A percentile compares a stretch with the other conserved stretches of the same genome.
Conservation (phyloP, 352 stramenopile genomes). For the Globisporangium cederbergense region DNA sequence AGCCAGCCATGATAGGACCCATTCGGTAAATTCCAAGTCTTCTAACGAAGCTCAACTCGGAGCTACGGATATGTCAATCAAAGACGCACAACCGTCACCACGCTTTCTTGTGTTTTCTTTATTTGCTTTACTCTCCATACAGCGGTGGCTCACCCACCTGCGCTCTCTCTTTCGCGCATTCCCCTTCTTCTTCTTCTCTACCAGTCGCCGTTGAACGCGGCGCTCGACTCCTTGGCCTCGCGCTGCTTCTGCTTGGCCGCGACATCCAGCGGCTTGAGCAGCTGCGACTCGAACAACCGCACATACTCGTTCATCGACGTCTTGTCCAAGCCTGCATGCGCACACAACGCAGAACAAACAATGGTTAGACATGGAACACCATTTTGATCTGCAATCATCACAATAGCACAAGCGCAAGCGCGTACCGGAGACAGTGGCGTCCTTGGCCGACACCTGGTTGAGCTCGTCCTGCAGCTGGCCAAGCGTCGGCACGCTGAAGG, state of each 20-base stretch:
- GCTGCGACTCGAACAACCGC: slow-evolving; percentile 60
- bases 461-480: slow-evolving; percentile 81
- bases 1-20: not conserved
- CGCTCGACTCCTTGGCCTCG: slow-evolving; percentile 56
- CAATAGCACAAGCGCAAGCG: not conserved
- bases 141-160: not conserved
- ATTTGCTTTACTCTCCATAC: not conserved
- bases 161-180: not conserved
- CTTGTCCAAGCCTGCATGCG: slow-evolving; percentile 26
- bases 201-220: slow-evolving; percentile 81
- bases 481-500: slow-evolving; percentile 83
- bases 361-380: not conserved
- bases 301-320: slow-evolving; percentile 79
- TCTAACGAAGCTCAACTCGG: not conserved
- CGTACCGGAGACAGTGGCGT: slow-evolving; percentile 26
- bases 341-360: slow-evolving; percentile 6
- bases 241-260: slow-evolving; percentile 73
- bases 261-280: slow-evolving; percentile 66
- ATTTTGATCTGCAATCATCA: not conserved
- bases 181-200: slow-evolving; percentile 21
- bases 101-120: not conserved
- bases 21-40: not conserved
- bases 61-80: not conserved
- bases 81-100: not conserved
- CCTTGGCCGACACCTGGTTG: slow-evolving; percentile 44